A percentile compares a stretch with the other conserved stretches of the same genome.
Evolutionary conservation across 352 stramenopile species (phyloP).

Genomic region (Chrysophaeum taylorii): DNA sequence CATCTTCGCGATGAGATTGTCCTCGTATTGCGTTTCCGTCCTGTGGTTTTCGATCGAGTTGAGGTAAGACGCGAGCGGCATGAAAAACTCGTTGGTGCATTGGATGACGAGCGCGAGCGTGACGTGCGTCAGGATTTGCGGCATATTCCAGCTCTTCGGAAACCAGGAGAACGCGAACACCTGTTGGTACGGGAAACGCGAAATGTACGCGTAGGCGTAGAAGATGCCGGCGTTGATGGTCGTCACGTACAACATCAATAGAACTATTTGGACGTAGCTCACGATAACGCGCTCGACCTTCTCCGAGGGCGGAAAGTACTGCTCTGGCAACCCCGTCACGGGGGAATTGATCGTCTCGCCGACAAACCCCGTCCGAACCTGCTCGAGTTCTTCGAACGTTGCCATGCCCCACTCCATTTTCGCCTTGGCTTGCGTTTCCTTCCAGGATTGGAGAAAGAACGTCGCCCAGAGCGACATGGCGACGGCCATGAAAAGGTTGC

Average conservation of each 20-base stretch:
- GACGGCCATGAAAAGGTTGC: conserved; percentile 35
- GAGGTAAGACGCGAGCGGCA: conserved; percentile 70
- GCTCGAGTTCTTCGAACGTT: conserved; percentile 28
- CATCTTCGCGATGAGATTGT: conserved; percentile 92
- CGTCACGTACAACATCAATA: not conserved
- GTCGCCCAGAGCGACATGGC: conserved; percentile 69
- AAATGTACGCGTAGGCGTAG: conserved; percentile 3
- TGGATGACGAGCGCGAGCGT: conserved; percentile 68
- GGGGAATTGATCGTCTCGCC: conserved; percentile 8
- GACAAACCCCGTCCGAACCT: conserved; percentile 17
- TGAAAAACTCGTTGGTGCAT: conserved; percentile 82
- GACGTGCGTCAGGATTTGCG: conserved; percentile 7
- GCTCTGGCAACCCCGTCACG: not conserved
- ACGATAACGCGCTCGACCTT: not conserved
- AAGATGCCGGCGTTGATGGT: conserved; percentile 5
- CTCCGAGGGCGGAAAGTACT: not conserved
- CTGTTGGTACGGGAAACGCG: not conserved
- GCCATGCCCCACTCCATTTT: conserved; percentile 61
- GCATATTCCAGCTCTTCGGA: not conserved
- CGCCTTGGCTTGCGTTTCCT: conserved; percentile 66
- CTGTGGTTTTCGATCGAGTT: conserved; percentile 94
- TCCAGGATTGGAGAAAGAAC: conserved; percentile 72
- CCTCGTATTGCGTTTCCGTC: conserved; percentile 88
- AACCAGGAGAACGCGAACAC: not conserved
- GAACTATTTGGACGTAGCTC: not conserved